Percentiles rank a stretch among this genome's conserved stretches.
These are phyloP conservation scores for Zopfochytrium polystomum DNA, from an alignment of 371 early-diverging fungal species.

Conservation along the genomic window DNA sequence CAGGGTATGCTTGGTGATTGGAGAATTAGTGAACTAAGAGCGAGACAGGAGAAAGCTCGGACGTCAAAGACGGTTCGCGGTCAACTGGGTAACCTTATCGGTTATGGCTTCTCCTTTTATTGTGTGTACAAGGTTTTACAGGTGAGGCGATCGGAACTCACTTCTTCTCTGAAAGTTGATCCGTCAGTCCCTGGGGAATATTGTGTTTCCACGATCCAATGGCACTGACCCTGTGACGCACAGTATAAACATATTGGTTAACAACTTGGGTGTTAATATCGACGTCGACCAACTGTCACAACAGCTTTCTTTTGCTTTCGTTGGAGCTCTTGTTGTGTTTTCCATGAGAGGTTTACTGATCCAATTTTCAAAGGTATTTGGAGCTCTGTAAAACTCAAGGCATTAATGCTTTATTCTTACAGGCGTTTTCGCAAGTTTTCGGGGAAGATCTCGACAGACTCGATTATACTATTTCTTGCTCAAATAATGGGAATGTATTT, in stretches of 20 bases:
- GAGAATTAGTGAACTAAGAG: background rate
- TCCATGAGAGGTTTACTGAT: conserved; percentile 83
- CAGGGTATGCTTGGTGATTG: conserved; percentile 31
- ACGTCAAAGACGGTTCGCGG: conserved; percentile 75
- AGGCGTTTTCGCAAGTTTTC: conserved; percentile 64
- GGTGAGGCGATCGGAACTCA: conserved; percentile 40
- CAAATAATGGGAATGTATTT: conserved; percentile 93
- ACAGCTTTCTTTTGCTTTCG: conserved; percentile 86
- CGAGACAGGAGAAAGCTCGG: conserved; percentile 54
- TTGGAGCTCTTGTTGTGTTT: conserved; percentile 80
- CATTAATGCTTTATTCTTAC: background rate
- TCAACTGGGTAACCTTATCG: conserved; percentile 68
- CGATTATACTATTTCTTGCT: conserved; percentile 69
- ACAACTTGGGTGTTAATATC: conserved; percentile 27
- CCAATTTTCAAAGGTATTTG: conserved; percentile 67
- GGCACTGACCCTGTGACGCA: conserved; percentile 84
- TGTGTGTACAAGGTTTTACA: conserved; percentile 83
- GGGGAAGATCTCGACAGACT: conserved; percentile 49
- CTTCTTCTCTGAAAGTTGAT: background rate
- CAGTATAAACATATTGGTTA: conserved; percentile 64
- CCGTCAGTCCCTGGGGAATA: conserved; percentile 68
- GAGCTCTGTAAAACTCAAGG: background rate
- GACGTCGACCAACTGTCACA: conserved; percentile 79
- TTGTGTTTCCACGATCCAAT: conserved; percentile 70
- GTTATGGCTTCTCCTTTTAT: conserved; percentile 78